Percentiles rank a stretch among this genome's conserved stretches.
Evolutionary conservation across 2,329 filamentous ascomycete species (phyloP).

Genomic region (Chaetomiaceae sp.): DNA sequence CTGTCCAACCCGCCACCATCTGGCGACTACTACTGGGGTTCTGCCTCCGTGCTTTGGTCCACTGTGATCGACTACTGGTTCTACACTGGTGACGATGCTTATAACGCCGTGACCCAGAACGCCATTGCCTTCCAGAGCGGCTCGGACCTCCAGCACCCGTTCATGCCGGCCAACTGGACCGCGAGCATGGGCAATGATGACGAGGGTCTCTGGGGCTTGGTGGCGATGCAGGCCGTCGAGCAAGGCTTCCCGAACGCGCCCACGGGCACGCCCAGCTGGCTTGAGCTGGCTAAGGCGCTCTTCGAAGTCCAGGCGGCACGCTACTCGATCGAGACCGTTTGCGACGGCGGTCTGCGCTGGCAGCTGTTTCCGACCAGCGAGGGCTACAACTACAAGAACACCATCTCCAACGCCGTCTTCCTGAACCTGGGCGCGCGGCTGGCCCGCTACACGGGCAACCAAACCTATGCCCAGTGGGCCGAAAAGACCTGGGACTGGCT

Average conservation of each 20-base stretch:
- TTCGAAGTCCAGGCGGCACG: constrained; percentile 55
- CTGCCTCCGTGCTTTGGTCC: constrained; percentile 60
- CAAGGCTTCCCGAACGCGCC: constrained; percentile 55
- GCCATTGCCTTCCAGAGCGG: constrained; percentile 53
- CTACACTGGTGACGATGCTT: constrained; percentile 54
- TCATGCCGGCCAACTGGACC: constrained; percentile 53
- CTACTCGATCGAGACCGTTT: constrained; percentile 58
- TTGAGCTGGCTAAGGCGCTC: constrained; percentile 62
- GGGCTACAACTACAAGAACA: constrained; percentile 71
- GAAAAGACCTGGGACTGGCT: constrained; percentile 59
- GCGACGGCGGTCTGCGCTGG: constrained; percentile 67
- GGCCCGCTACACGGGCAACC: constrained; percentile 62
- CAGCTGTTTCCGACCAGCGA: constrained; percentile 68
- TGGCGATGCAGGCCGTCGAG: constrained; percentile 63
- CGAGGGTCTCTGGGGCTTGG: constrained; percentile 64
- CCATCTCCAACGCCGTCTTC: constrained; percentile 37
- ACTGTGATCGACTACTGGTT: constrained; percentile 36
- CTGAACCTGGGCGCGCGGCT: constrained; percentile 63
- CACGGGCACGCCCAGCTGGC: constrained; percentile 50
- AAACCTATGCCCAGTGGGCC: constrained; percentile 58
- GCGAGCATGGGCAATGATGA: constrained; percentile 56
- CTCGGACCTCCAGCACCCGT: constrained; percentile 38
- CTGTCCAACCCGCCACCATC: constrained; percentile 23
- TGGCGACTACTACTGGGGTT: constrained; percentile 65
- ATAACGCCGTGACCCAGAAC: constrained; percentile 51